A percentile compares a stretch with the other conserved stretches of the same genome.
Evolutionary conservation across 805 yeast genomes (phyloP).

Genomic region (Debaryomyces maramus): DNA sequence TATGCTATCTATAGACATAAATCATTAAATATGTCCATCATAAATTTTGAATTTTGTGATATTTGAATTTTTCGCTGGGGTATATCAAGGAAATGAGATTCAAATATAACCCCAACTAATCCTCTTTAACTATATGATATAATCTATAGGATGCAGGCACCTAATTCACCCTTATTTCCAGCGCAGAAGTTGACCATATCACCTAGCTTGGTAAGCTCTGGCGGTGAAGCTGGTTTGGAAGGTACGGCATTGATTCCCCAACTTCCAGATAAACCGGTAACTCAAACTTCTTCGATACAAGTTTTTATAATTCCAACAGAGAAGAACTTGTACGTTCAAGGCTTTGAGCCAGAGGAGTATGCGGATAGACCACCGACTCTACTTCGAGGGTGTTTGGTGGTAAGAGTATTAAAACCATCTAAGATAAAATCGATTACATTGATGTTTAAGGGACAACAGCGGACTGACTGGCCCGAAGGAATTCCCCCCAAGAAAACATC

Average conservation of each 20-base stretch:
- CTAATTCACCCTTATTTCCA: conserved; percentile 31
- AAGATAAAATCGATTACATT: conserved; percentile 66
- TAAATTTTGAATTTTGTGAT: no score
- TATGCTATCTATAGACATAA: no score
- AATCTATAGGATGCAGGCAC: conserved; percentile 6
- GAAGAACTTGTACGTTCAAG: conserved; percentile 76
- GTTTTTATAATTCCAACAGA: conserved; percentile 78
- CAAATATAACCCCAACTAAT: no score
- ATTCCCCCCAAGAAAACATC: conserved; percentile 84
- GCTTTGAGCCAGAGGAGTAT: conserved; percentile 68
- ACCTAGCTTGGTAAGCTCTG: conserved; percentile 9
- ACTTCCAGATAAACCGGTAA: conserved; percentile 56
- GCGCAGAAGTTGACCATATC: conserved; percentile 23
- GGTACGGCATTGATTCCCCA: conserved; percentile 36
- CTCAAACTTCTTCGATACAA: conserved; percentile 64
- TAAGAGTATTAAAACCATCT: conserved; percentile 69
- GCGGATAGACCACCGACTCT: conserved; percentile 71
- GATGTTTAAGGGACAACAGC: conserved; percentile 62
- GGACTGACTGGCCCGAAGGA: conserved; percentile 98
- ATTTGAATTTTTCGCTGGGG: neutral
- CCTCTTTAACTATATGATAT: neutral
- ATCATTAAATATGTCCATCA: no score
- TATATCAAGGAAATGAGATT: no score
- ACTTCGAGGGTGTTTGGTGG: conserved; percentile 73
- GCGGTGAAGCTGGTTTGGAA: neutral